Percentiles rank a stretch among this genome's conserved stretches.
These are phyloP conservation scores for Oryza rufipogon DNA, from an alignment of 176 grass and related monocot genomes.

Conservation along the genomic window DNA sequence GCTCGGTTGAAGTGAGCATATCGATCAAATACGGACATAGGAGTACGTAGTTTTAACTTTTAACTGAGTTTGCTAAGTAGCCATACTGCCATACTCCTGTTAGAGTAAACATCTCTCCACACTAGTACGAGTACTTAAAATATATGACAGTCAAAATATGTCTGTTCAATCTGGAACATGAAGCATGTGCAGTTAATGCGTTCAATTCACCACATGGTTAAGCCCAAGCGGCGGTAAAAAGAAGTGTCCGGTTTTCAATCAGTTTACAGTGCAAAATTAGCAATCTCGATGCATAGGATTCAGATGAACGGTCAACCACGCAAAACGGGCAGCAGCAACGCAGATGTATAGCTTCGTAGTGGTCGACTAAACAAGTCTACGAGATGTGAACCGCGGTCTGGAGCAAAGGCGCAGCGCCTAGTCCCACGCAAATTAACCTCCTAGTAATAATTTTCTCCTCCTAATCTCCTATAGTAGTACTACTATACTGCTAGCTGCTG, in stretches of 20 bases:
- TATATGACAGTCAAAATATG: background rate
- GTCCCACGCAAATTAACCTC: background rate
- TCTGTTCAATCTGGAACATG: background rate
- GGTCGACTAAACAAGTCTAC: constrained; percentile 32
- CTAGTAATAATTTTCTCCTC: background rate
- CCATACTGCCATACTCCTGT: too few species aligned
- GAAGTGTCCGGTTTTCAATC: background rate
- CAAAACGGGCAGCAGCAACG: too few species aligned
- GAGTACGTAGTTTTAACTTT: too few species aligned
- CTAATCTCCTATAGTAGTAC: too few species aligned
- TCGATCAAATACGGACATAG: too few species aligned
- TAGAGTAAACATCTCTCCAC: background rate
- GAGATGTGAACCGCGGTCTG: background rate
- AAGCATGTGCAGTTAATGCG: background rate
- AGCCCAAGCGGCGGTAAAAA: background rate
- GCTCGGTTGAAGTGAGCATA: too few species aligned
- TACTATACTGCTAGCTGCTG: background rate
- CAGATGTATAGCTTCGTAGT: background rate
- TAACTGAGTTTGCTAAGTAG: too few species aligned
- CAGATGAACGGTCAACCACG: background rate
- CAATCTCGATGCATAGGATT: background rate
- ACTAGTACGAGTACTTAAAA: background rate
- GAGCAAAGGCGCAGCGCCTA: background rate
- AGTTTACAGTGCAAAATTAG: background rate
- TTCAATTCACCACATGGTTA: background rate